Conservation (phyloP, 371 early-diverging fungal genomes). For the Rhizopus sp. region DNA sequence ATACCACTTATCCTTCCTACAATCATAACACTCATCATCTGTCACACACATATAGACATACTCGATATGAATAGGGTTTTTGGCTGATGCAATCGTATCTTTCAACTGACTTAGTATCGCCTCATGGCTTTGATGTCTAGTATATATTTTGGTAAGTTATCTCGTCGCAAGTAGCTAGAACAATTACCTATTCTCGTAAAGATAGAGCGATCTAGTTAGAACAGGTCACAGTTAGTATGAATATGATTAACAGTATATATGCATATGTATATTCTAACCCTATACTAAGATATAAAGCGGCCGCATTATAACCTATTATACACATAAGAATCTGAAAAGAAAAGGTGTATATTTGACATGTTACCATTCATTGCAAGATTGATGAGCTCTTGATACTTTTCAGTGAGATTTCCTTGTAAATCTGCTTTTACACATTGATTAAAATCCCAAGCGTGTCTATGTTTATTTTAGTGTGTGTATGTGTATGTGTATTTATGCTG, state of each 20-base stretch:
- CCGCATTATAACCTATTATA: neutral
- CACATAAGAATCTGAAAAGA: neutral
- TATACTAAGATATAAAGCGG: neutral
- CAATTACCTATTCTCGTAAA: neutral
- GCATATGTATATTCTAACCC: neutral
- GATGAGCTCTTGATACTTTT: neutral
- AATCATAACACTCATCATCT: conserved; percentile 3
- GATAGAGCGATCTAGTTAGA: neutral
- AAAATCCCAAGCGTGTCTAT: neutral
- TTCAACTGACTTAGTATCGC: neutral
- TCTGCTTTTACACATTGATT: conserved; percentile 2
- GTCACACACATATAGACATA: conserved; percentile 1
- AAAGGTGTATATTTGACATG: neutral
- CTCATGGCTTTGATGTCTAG: conserved; percentile 2
- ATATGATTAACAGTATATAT: neutral
- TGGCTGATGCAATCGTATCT: neutral
- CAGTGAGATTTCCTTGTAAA: neutral
- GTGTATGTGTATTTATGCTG: neutral
- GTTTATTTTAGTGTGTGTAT: neutral
- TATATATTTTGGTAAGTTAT: neutral
- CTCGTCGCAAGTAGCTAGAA: neutral
- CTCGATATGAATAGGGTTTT: neutral
- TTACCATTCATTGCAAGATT: conserved; percentile 1
- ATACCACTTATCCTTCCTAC: neutral
- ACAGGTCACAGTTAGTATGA: neutral